Evolutionary conservation across 805 yeast genomes (phyloP), one percentile per base, ranked within the genome.

Genomic region (Schwanniomyces occidentalis): DNA sequence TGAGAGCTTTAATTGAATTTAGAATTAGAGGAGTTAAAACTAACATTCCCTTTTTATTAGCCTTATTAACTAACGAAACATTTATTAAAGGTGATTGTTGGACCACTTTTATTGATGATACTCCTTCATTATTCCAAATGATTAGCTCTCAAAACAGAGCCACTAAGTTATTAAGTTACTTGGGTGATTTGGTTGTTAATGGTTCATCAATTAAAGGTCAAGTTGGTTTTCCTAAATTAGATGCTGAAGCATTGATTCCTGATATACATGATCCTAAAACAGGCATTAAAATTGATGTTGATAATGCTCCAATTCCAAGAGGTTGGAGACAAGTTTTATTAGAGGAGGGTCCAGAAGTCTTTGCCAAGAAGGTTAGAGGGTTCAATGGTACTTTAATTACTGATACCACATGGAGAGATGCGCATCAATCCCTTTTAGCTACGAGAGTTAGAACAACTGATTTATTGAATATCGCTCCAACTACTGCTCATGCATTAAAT

Each of bases 401-500:
- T 87, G 99, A 93, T 64, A 93, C 99, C 36, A 93, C 99, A 7
- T 93, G 99, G 99, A 88, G 99, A 80, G 99, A 93, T 66, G 99
- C 99, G 23, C 99, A 93, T 69, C 99, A 93, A 74, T 90, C 97
- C 16, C 70, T 93, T 51, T 75, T 93, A 56, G 99, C 99, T 7
- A 93, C 99, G 26, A 85, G 99, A 68, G 95, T 93, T 24, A 82
- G 99, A 69, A 93, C 99, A 16, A 76, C 85, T 49, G 99, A 93
- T 65, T 71, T 93, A 55, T 70, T 83, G 34, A 85, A 89, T 50
- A 87, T 93, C 69, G 99, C 99, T 15, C 90, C 89, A 41, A 79
- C 95, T 38, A 93, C 99, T 20, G 86, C 96, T 3, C 82, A 85
- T 56, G 98, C 96, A 14, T 69, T 89, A 51, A 65, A 82, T 46